Conservation (phyloP, 225 moss, liverwort and hornwort species). For the Ulota crispa region DNA sequence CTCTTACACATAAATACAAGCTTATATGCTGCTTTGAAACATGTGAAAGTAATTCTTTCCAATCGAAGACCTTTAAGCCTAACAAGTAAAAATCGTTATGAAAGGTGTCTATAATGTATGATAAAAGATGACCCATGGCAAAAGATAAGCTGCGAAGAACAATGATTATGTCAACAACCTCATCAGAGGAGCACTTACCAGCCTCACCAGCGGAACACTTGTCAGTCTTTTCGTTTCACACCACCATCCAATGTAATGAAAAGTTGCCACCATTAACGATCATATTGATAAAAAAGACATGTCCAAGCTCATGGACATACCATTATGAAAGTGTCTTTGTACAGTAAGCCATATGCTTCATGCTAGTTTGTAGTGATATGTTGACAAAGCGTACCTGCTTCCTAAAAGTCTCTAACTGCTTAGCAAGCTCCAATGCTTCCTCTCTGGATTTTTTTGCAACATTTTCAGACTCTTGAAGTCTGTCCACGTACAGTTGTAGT, state of each 20-base stretch:
- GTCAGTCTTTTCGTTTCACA: background rate
- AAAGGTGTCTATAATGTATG: background rate
- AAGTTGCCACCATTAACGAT: constrained; percentile 11
- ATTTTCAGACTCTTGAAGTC: constrained; percentile 31
- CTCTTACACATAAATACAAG: background rate
- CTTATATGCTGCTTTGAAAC: constrained; percentile 4
- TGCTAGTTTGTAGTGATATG: constrained; percentile 36
- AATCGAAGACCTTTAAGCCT: background rate
- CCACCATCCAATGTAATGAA: constrained; percentile 1
- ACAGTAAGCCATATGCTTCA: constrained; percentile 37
- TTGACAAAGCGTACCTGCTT: constrained; percentile 51
- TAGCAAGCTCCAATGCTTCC: constrained; percentile 39
- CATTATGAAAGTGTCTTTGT: constrained; percentile 33
- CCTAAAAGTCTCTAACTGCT: constrained; percentile 46
- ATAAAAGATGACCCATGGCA: background rate
- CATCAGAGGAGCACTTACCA: background rate
- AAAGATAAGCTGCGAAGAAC: background rate
- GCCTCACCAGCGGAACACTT: background rate
- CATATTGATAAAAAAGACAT: constrained; percentile 9
- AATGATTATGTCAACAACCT: background rate
- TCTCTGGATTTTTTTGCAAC: constrained; percentile 25
- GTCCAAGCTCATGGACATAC: constrained; percentile 16
- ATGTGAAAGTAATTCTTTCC: background rate
- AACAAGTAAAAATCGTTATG: background rate
- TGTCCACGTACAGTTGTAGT: constrained; percentile 24